Evolutionary conservation across 192 early-diverging fungal species (phyloP).

Genomic region (Backusella mclennaniae): DNA sequence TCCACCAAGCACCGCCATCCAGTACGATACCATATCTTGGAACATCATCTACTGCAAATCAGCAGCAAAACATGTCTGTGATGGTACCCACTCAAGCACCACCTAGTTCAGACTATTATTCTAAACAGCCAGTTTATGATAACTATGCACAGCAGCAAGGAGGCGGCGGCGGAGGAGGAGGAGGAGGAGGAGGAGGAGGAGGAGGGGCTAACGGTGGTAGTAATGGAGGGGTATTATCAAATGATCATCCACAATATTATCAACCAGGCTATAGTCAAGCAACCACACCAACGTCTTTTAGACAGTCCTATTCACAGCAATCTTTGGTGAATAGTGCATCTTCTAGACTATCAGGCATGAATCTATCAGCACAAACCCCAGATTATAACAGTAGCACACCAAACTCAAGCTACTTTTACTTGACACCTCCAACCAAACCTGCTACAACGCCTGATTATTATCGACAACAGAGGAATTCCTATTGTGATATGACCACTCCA

Average conservation of each 20-base stretch:
- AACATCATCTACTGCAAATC: neutral
- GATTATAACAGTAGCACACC: neutral
- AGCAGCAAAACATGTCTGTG: neutral
- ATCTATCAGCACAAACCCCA: conserved; percentile 5
- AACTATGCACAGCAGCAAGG: conserved; percentile 1
- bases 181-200: neutral
- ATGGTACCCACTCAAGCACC: neutral
- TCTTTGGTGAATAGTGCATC: neutral
- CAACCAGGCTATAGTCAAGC: neutral
- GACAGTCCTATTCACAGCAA: neutral
- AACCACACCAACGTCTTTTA: neutral
- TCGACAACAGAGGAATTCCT: neutral
- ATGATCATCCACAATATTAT: neutral
- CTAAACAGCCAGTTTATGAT: neutral
- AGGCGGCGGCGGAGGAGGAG: neutral
- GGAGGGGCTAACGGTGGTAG: neutral
- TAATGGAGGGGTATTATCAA: neutral
- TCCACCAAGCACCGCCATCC: neutral
- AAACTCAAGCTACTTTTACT: neutral
- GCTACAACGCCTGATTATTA: neutral
- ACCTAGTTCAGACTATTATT: neutral
- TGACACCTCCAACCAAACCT: neutral
- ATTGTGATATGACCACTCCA: neutral
- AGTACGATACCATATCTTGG: neutral
- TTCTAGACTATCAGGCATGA: neutral